Evolutionary conservation across 2,329 filamentous ascomycete species (phyloP).

Genomic region (Ophiostoma montium): DNA sequence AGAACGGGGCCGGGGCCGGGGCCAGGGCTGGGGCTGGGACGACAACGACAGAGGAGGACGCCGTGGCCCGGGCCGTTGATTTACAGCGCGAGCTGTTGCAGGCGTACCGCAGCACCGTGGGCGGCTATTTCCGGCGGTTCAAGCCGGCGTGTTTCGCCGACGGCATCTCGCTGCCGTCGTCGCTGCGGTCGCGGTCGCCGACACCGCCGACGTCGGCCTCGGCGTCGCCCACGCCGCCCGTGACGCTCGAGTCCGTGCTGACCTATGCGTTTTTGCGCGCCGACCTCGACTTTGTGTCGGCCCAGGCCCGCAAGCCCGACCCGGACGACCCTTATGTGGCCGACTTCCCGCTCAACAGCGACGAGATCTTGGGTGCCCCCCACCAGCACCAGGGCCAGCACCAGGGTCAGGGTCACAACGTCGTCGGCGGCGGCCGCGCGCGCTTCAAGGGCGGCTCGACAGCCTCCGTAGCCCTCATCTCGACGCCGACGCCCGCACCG

Average conservation of each 20-base stretch:
- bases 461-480: conserved; percentile 77
- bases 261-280: conserved; percentile 88
- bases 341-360: conserved; percentile 68
- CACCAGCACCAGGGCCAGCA: conserved; percentile 38
- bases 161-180: conserved; percentile 1
- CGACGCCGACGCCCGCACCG: conserved; percentile 77
- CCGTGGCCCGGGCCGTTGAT: conserved; percentile 18
- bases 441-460: conserved; percentile 93
- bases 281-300: conserved; percentile 85
- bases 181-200: conserved; percentile 8
- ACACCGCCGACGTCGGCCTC: background rate
- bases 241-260: conserved; percentile 62
- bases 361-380: conserved; percentile 62
- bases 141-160: conserved; percentile 58
- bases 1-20: background rate
- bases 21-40: background rate
- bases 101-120: conserved; percentile 71
- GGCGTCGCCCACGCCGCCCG: conserved; percentile 13
- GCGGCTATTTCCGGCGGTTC: conserved; percentile 90
- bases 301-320: conserved; percentile 71
- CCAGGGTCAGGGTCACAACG: too few species aligned
- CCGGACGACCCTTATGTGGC: conserved; percentile 54
- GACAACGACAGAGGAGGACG: background rate
- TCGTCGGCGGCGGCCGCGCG: conserved; percentile 55
- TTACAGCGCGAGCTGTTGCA: conserved; percentile 59